Evolutionary conservation across 163 green algal genomes (phyloP).

Genomic region (Scenedesmus sp.): DNA sequence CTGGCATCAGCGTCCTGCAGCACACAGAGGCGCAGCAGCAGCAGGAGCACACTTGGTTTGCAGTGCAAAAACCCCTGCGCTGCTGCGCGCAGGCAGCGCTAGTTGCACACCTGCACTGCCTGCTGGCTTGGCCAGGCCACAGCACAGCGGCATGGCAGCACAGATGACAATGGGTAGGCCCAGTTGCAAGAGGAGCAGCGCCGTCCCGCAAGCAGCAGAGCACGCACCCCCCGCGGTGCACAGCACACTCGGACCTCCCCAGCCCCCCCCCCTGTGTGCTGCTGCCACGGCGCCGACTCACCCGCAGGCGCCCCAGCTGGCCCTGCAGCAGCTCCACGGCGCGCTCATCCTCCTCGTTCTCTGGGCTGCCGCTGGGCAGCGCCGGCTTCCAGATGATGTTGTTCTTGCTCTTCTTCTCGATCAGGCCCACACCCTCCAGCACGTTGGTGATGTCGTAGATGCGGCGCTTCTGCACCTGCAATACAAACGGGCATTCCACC

Average conservation of each 20-base stretch:
- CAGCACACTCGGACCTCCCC: no score
- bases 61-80: neutral
- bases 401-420: slow-evolving; percentile 95
- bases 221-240: no score
- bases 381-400: slow-evolving; percentile 58
- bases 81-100: neutral
- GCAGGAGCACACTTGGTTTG: neutral
- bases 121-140: neutral
- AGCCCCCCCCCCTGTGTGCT: neutral
- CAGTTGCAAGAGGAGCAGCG: no score
- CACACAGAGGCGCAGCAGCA: slow-evolving; percentile 14
- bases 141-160: neutral
- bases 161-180: no score
- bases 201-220: no score
- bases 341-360: slow-evolving; percentile 40
- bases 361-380: neutral
- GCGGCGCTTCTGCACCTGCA: slow-evolving; percentile 96
- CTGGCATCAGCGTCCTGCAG: slow-evolving; percentile 65
- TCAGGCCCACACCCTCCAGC: slow-evolving; percentile 97
- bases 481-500: neutral
- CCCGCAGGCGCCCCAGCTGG: slow-evolving; percentile 26
- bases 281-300: neutral
- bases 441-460: slow-evolving; percentile 99
- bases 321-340: neutral
- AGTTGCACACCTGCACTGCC: neutral